Percentiles rank a stretch among this genome's conserved stretches.
Evolutionary conservation across 768 basidiomycete species (phyloP).

Genomic region (Calocera viscosa): DNA sequence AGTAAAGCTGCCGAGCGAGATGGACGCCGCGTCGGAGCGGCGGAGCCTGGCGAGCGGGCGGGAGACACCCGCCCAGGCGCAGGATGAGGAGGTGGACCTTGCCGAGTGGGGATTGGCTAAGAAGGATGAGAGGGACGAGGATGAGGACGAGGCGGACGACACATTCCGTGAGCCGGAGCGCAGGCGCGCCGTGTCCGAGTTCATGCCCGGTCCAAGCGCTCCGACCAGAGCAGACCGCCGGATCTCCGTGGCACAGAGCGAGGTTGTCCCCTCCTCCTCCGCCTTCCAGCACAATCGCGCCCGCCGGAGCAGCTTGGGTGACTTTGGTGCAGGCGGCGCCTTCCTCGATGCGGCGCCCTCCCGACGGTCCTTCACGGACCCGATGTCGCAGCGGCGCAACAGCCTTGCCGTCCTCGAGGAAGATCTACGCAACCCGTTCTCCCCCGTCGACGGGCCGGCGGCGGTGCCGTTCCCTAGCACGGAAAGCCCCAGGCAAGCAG

Average conservation of each 20-base stretch:
- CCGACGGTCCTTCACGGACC: not conserved
- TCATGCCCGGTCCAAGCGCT: not conserved
- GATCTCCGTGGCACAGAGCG: not conserved
- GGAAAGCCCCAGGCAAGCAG: conserved; percentile 17
- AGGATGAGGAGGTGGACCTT: not conserved
- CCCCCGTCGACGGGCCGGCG: conserved; percentile 10
- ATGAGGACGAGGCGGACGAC: conserved; percentile 36
- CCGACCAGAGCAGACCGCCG: not conserved
- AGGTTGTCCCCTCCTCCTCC: not conserved
- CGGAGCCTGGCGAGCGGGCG: conserved; percentile 8
- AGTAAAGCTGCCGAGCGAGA: not conserved
- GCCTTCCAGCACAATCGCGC: conserved; percentile 16
- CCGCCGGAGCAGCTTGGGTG: conserved; percentile 56
- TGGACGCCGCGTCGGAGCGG: not conserved
- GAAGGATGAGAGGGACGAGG: conserved; percentile 33
- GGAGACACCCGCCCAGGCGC: conserved; percentile 5
- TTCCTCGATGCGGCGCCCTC: conserved; percentile 30
- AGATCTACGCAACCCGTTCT: not conserved
- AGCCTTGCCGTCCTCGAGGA: conserved; percentile 7
- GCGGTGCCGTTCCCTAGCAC: conserved; percentile 11
- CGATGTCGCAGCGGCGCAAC: not conserved
- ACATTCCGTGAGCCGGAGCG: conserved; percentile 47
- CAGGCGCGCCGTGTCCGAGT: conserved; percentile 66
- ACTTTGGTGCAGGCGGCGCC: conserved; percentile 40
- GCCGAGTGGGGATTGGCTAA: not conserved